Percentiles rank a stretch among this genome's conserved stretches.
Conservation (phyloP, 1,139 yeast species). For the Saccharomycopsis hybrid region DNA sequence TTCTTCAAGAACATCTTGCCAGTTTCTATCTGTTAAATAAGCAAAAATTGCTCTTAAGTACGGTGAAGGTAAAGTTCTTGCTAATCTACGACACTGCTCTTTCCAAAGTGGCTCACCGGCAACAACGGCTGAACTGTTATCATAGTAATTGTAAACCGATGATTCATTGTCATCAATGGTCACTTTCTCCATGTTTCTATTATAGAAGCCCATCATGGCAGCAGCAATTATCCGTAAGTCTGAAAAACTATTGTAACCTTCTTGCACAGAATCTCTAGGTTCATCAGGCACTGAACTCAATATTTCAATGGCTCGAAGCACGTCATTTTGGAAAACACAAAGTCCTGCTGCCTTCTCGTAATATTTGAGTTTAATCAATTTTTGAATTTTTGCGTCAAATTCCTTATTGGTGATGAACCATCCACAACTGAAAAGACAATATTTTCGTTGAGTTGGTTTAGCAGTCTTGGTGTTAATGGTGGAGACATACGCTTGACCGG, state of each 20-base stretch:
- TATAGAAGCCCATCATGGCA: constrained; percentile 77
- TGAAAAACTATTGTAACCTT: background rate
- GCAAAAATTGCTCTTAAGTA: constrained; percentile 90
- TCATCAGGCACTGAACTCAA: constrained; percentile 39
- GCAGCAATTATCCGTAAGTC: constrained; percentile 76
- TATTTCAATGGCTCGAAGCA: constrained; percentile 70
- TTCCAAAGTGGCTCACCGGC: constrained; percentile 80
- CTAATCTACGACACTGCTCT: constrained; percentile 83
- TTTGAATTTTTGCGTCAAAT: constrained; percentile 60
- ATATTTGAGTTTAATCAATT: constrained; percentile 52
- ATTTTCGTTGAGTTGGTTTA: constrained; percentile 56
- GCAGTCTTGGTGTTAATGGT: constrained; percentile 31
- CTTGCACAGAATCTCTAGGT: constrained; percentile 1
- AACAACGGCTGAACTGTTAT: constrained; percentile 12
- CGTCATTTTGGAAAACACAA: constrained; percentile 94
- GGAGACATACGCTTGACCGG: constrained; percentile 9
- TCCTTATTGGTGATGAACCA: constrained; percentile 83
- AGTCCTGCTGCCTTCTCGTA: constrained; percentile 94
- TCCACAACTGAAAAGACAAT: constrained; percentile 82
- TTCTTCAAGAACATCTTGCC: constrained; percentile 95
- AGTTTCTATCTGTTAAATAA: constrained; percentile 86
- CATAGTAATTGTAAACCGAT: background rate
- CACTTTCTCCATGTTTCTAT: constrained; percentile 31
- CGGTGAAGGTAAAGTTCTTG: constrained; percentile 83
- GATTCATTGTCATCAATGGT: constrained; percentile 1